Evolutionary conservation across 2,329 filamentous ascomycete species (phyloP).

Genomic region (Sporothrix pseudoabietina): DNA sequence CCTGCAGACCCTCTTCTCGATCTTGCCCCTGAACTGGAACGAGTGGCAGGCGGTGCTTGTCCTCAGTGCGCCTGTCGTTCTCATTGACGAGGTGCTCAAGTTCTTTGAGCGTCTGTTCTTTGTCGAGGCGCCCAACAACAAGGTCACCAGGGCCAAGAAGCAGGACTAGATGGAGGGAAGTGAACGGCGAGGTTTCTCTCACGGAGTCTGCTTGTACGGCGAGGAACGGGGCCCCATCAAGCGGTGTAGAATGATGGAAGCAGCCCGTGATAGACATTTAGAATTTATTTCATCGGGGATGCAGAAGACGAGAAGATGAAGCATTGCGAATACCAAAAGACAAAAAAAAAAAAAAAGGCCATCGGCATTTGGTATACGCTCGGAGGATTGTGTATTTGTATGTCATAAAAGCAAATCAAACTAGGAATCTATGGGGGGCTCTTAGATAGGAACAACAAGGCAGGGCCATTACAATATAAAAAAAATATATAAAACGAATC

Average conservation of each 20-base stretch:
- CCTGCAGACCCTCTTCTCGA: constrained; percentile 85
- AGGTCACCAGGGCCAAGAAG: constrained; percentile 55
- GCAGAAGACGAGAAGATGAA: neutral
- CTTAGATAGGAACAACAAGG: constrained; percentile 25
- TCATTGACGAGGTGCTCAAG: constrained; percentile 86
- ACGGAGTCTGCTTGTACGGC: neutral
- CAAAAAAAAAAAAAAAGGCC: neutral
- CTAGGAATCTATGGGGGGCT: constrained; percentile 15
- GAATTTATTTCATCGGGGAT: neutral
- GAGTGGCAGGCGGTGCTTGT: constrained; percentile 92
- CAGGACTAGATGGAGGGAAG: constrained; percentile 47
- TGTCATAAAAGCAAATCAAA: constrained; percentile 18
- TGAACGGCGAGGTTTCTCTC: neutral
- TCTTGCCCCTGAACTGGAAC: constrained; percentile 77
- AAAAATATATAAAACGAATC: neutral
- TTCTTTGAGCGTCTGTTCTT: constrained; percentile 70
- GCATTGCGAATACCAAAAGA: neutral
- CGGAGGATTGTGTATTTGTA: constrained; percentile 14
- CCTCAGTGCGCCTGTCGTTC: constrained; percentile 89
- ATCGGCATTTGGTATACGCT: constrained; percentile 7
- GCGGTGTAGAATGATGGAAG: neutral
- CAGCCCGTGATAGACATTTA: constrained; percentile 21
- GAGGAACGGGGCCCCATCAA: neutral
- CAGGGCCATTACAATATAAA: constrained; percentile 10
- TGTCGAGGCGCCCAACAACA: constrained; percentile 48